These are phyloP conservation scores for Penicillium crystallinum DNA, from an alignment of 495 filamentous ascomycete genomes.

Conservation along the genomic window DNA sequence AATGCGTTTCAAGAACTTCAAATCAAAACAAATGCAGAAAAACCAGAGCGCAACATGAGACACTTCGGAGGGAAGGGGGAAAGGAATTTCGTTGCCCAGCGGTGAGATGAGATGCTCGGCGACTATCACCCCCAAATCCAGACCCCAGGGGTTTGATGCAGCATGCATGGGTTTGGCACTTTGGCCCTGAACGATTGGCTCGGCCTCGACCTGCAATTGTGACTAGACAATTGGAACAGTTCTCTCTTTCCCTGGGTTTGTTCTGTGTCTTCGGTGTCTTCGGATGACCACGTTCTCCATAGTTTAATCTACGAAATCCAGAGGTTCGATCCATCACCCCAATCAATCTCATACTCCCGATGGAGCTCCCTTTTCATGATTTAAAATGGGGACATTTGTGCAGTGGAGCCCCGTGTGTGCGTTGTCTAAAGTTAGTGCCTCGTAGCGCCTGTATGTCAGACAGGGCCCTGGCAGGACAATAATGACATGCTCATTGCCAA, in stretches of 20 bases:
- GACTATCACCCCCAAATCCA: conserved; percentile 15
- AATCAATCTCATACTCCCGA: neutral
- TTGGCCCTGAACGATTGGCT: neutral
- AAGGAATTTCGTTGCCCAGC: conserved; percentile 35
- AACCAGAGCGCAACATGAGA: conserved; percentile 27
- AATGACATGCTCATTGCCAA: conserved; percentile 3
- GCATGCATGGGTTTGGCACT: neutral
- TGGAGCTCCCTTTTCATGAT: neutral
- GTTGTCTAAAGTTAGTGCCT: neutral
- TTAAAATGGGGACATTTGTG: too few species aligned
- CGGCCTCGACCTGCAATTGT: neutral
- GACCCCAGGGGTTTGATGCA: conserved; percentile 12
- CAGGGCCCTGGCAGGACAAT: neutral
- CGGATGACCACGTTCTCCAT: too few species aligned
- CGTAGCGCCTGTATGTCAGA: neutral
- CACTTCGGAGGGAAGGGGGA: conserved; percentile 15
- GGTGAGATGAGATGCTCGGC: conserved; percentile 13
- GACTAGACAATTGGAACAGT: neutral
- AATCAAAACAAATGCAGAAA: conserved; percentile 32
- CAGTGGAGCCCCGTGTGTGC: conserved; percentile 1
- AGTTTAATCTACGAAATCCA: too few species aligned
- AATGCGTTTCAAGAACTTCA: conserved; percentile 28
- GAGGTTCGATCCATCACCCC: too few species aligned
- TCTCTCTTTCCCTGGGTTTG: neutral
- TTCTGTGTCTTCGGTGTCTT: neutral